Percentiles rank a stretch among this genome's conserved stretches.
Evolutionary conservation across 2,329 filamentous ascomycete species (phyloP).

Genomic region (Cladosporium sp.): DNA sequence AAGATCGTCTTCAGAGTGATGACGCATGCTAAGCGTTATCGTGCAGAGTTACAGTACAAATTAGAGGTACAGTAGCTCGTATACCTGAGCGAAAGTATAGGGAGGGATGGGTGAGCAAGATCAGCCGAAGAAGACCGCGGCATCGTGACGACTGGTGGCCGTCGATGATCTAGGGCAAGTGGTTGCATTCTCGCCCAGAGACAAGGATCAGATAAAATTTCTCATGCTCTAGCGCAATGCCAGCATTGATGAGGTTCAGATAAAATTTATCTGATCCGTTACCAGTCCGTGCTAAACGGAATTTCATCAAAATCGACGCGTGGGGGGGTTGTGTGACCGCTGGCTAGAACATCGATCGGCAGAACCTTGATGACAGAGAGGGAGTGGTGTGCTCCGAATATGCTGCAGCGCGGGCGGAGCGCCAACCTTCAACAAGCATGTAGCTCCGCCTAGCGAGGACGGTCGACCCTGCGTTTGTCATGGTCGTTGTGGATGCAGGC

Average conservation of each 20-base stretch:
- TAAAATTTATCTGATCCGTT: constrained; percentile 18
- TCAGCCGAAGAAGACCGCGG: neutral
- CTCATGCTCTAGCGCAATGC: neutral
- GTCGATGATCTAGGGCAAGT: neutral
- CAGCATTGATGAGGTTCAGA: constrained; percentile 13
- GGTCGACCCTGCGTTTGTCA: neutral
- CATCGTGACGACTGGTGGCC: neutral
- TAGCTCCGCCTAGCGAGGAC: neutral
- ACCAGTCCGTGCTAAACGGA: constrained; percentile 3
- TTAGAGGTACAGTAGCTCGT: neutral
- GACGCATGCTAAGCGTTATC: constrained; percentile 16
- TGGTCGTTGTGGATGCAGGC: constrained; percentile 4
- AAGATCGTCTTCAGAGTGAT: neutral
- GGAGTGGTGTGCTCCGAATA: constrained; percentile 14
- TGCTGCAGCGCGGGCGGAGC: neutral
- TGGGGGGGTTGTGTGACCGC: neutral
- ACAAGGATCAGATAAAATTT: constrained; percentile 14
- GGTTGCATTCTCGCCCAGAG: neutral
- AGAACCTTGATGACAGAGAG: constrained; percentile 11
- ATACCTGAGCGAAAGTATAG: constrained; percentile 5
- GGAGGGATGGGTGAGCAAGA: neutral
- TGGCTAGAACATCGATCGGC: constrained; percentile 8
- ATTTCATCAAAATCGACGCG: constrained; percentile 3
- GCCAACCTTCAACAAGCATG: constrained; percentile 6
- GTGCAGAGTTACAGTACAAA: constrained; percentile 7